Base-by-base conservation (phyloP, 2,329 filamentous ascomycete species). In the Pseudogymnoascus sp. region DNA sequence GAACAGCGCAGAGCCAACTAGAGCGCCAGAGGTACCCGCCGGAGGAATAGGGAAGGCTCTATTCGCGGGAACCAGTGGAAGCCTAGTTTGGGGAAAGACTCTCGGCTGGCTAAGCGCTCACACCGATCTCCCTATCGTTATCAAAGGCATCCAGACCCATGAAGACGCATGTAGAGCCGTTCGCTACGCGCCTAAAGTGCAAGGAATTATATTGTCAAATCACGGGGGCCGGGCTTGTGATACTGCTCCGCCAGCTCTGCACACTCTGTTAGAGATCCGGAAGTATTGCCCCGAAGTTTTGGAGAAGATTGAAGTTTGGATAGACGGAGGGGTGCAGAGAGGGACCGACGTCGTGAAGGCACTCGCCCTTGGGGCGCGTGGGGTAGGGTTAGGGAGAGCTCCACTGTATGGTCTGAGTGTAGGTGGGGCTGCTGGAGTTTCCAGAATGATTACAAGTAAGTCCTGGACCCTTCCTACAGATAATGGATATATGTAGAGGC, bases 131-230 rank as follows among this genome's bases (percentile, higher is more conserved):
- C 76, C 85, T 69, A 66, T 90, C 77, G 75, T 86, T 66, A 59
- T 91, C 27, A 91, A 91, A 72, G 88, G 88, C 0, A 82, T 91
- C 15, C 87, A 90, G 74, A 83, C 81, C 10, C 81, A 83, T 0
- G 76, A 78, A 39, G 88, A 91, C 71, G 87, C 87, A 13, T 76
- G 78, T 60, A 79, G 76, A 66, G 84, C 84, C 2, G 78, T 85
- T 36, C 79, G 87, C 60, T 69, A 79, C 9, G 86, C 84, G 0
- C 41, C 41, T 25, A 5, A 42, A 42, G 39, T 25, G 9, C 39
- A 25, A 42, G 88, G 84, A 0, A 88, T 91, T 55, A 79, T 90
- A 1, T 76, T 91, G 2, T 83, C 80, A 10, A 91, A 91, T 67
- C 88, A 91, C 70, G 88, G 87, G 1, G 88, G 88, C 0, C 73